A percentile compares a stretch with the other conserved stretches of the same genome.
Conservation (phyloP, 805 yeast species). For the Saccharomycopsis sp. region DNA sequence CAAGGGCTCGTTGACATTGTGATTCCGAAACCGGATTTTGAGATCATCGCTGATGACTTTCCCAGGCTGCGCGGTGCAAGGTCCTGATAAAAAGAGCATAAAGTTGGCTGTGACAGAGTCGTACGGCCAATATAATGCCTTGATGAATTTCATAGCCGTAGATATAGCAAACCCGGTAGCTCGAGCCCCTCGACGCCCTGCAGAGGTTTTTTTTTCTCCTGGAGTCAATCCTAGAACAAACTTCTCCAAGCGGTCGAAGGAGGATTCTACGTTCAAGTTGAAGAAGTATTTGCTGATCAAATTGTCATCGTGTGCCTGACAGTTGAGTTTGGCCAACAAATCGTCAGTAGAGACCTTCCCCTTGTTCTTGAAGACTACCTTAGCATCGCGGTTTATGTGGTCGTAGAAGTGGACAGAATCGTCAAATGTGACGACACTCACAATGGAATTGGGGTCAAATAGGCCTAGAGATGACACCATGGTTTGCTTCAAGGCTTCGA, state of each 20-base stretch:
- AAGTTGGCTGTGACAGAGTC: conserved; percentile 27
- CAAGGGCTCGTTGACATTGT: conserved; percentile 30
- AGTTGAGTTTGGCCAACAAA: conserved; percentile 39
- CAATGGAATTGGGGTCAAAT: conserved; percentile 51
- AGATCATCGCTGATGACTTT: conserved; percentile 24
- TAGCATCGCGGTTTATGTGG: conserved; percentile 28
- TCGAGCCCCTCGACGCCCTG: conserved; percentile 30
- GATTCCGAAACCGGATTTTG: conserved; percentile 29
- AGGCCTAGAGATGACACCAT: conserved; percentile 42
- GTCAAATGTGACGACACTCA: conserved; percentile 52
- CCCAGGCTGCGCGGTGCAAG: conserved; percentile 35
- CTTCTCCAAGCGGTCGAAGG: neutral
- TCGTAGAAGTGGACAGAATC: conserved; percentile 56
- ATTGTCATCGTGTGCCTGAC: conserved; percentile 50
- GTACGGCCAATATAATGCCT: conserved; percentile 22
- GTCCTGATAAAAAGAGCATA: conserved; percentile 32
- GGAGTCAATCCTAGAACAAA: neutral
- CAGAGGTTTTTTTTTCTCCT: neutral
- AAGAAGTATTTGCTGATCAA: conserved; percentile 24
- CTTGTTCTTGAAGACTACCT: neutral
- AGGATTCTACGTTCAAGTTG: neutral
- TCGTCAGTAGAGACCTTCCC: conserved; percentile 14
- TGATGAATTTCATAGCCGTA: conserved; percentile 25
- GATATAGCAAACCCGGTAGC: conserved; percentile 33
- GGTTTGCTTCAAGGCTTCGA: conserved; percentile 46